These are phyloP conservation scores for Leccinum griseonigrum DNA, from an alignment of 1,284 basidiomycete genomes.

Conservation along the genomic window DNA sequence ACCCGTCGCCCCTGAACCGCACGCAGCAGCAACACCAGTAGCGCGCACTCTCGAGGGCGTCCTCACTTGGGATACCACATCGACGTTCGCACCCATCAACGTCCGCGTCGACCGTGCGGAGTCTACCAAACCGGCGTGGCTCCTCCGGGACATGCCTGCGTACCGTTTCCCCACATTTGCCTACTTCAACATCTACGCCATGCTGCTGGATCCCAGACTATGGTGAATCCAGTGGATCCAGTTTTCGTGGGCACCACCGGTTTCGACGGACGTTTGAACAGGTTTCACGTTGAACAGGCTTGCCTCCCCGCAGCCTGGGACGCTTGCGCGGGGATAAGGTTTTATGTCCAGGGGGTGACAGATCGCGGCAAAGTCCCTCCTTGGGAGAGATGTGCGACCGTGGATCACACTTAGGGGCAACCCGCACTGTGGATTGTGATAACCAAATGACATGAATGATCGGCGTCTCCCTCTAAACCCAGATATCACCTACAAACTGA, in stretches of 20 bases:
- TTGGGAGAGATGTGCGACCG: conserved; percentile 57
- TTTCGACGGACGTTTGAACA: conserved; percentile 45
- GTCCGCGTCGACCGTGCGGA: conserved; percentile 36
- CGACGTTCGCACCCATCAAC: conserved; percentile 39
- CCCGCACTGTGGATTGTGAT: background rate
- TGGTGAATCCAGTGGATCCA: background rate
- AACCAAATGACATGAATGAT: background rate
- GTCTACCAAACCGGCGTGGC: conserved; percentile 54
- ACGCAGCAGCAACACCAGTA: background rate
- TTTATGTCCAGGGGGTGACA: conserved; percentile 63
- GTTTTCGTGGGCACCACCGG: conserved; percentile 68
- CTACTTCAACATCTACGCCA: conserved; percentile 66
- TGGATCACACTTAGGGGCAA: conserved; percentile 31
- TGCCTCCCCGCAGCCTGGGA: conserved; percentile 35
- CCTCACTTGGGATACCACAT: conserved; percentile 56
- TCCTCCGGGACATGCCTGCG: conserved; percentile 39
- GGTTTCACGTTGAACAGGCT: conserved; percentile 45
- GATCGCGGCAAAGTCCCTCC: conserved; percentile 52
- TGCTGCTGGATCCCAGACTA: conserved; percentile 18
- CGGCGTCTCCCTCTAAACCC: background rate
- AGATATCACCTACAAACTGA: background rate
- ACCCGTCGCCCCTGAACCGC: background rate
- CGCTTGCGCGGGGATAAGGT: conserved; percentile 37
- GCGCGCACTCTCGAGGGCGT: conserved; percentile 29
- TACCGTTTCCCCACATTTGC: conserved; percentile 49